phyloP scores from a whole-genome alignment of 148 eudicot species.

The Persicaria tinctoria region DNA sequence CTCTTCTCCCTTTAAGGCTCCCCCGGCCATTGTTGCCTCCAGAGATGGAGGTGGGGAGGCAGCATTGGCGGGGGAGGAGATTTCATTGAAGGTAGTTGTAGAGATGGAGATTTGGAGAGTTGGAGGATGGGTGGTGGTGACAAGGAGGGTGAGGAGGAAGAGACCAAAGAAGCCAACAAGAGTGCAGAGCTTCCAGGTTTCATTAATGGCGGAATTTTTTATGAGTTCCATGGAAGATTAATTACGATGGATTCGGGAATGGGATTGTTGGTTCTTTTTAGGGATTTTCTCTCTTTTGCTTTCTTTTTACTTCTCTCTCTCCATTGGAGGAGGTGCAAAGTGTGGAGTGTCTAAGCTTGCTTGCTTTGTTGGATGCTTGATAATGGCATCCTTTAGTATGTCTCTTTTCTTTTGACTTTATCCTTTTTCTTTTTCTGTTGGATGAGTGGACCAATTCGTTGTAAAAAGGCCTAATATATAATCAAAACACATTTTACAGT shows the following conservation, averaged over 20 bases:
- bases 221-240: constrained; percentile 20
- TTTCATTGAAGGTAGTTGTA: neutral
- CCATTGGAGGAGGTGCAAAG: too few relatives aligned
- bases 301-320: neutral
- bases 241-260: neutral
- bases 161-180: constrained; percentile 24
- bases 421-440: too few relatives aligned
- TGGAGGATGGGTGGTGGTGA: constrained; percentile 10
- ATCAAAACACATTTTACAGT: too few relatives aligned
- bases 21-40: too few relatives aligned
- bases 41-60: too few relatives aligned
- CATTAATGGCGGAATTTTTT: constrained; percentile 14
- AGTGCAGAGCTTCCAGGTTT: constrained; percentile 23
- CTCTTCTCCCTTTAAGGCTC: too few relatives aligned
- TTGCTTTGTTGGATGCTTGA: too few relatives aligned
- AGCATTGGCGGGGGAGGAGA: neutral
- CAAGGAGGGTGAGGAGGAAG: constrained; percentile 17
- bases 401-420: too few relatives aligned
- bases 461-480: too few relatives aligned
- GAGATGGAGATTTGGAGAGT: neutral
- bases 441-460: too few relatives aligned
- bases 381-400: too few relatives aligned
- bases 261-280: neutral
- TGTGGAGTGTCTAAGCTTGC: too few relatives aligned
- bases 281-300: neutral